These are phyloP conservation scores for Serendipita sp. DNA, from an alignment of 768 basidiomycete species.

Conservation along the genomic window DNA sequence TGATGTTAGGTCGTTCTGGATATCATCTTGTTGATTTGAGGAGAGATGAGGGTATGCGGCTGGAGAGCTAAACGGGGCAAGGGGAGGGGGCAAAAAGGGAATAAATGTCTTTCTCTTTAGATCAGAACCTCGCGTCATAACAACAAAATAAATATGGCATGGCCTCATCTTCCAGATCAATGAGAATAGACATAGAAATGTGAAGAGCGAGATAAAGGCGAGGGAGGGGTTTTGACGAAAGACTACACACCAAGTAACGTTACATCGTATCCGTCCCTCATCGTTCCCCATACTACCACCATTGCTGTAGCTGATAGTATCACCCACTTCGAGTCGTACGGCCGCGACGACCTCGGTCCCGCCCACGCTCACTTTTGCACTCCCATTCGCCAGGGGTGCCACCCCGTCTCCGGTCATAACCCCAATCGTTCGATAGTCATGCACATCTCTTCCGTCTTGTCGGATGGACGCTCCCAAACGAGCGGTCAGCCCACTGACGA, in stretches of 20 bases:
- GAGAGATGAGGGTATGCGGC: conserved; percentile 63
- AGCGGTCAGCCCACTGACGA: conserved; percentile 45
- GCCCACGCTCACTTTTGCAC: conserved; percentile 61
- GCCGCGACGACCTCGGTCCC: conserved; percentile 72
- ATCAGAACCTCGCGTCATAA: no score
- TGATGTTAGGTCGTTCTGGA: conserved; percentile 56
- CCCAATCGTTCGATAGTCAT: conserved; percentile 50
- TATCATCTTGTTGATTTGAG: conserved; percentile 49
- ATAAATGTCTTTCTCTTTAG: no score
- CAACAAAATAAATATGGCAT: no score
- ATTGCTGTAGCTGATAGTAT: conserved; percentile 6
- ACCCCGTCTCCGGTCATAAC: conserved; percentile 58
- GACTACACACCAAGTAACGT: conserved; percentile 65
- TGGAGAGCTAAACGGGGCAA: conserved; percentile 72
- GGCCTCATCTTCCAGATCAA: no score
- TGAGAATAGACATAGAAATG: no score
- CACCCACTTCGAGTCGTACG: conserved; percentile 64
- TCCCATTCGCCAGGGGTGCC: conserved; percentile 65
- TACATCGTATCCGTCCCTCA: conserved; percentile 48
- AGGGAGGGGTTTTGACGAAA: no score
- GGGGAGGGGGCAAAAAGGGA: no score
- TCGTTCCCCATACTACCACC: conserved; percentile 25
- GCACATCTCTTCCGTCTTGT: conserved; percentile 54
- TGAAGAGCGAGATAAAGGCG: no score
- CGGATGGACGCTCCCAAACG: conserved; percentile 39